These are phyloP conservation scores for Aspergillus floridensis DNA, from an alignment of 2,329 filamentous ascomycete species.

Conservation along the genomic window DNA sequence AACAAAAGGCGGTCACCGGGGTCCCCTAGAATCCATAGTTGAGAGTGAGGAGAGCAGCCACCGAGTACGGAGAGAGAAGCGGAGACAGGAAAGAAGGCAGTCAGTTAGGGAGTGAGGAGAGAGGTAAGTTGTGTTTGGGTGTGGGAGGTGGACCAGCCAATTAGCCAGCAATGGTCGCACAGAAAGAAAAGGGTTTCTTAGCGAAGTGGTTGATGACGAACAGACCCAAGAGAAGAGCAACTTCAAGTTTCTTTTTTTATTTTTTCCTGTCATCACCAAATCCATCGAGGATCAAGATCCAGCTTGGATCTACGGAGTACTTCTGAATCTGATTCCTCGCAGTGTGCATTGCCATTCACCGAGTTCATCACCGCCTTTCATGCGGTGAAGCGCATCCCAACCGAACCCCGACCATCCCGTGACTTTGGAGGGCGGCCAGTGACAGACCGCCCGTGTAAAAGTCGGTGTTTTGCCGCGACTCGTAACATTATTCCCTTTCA, in stretches of 20 bases:
- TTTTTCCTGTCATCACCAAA: background rate
- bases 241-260: background rate
- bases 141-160: background rate
- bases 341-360: constrained; percentile 16
- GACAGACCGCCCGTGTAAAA: constrained; percentile 36
- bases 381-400: constrained; percentile 37
- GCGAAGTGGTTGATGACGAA: background rate
- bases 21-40: background rate
- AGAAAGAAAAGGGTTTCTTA: constrained; percentile 1
- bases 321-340: background rate
- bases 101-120: background rate
- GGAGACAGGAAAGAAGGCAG: background rate
- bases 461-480: constrained; percentile 35
- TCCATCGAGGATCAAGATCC: background rate
- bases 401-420: constrained; percentile 14
- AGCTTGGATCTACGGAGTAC: too few relatives aligned
- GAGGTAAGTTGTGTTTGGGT: background rate
- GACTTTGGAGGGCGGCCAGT: constrained; percentile 14
- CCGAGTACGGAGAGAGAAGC: too few relatives aligned
- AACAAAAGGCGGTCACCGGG: constrained; percentile 13
- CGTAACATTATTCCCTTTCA: constrained; percentile 20
- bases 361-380: constrained; percentile 39
- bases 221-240: background rate
- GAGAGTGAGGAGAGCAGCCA: background rate
- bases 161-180: background rate